Evolutionary conservation across 2,329 filamentous ascomycete species (phyloP), one percentile per base, ranked within the genome.

Genomic region (Simplicillium aogashimaense): DNA sequence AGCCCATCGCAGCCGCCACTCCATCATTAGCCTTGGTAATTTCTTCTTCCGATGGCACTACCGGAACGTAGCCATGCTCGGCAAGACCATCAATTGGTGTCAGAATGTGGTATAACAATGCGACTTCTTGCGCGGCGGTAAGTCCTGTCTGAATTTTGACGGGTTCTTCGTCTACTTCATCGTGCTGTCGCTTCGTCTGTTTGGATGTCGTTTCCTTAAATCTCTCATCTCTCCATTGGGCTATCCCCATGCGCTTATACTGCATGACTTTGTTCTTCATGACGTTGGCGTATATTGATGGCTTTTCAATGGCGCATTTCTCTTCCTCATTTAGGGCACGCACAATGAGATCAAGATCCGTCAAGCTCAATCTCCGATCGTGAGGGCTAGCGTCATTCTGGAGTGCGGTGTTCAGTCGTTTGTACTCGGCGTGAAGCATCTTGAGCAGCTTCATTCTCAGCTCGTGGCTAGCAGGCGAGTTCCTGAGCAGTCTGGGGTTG

Each of bases 231-330:
- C 76, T 74, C 86, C 89, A 97, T 36, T 85, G 74, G 3, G 72
- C 68, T 3, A 77, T 54, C 1, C 67, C 69, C 83, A 94, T 89
- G 45, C 82, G 83, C 53, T 83, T 86, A 54, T 88, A 79, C 34
- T 71, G 70, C 50, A 83, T 72, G 43, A 97, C 82, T 29, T 79
- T 79, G 48, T 87, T 84, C 55, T 89, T 94, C 57, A 97, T 78
- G 18, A 88, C 68, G 51, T 94, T 95, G 7, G 74, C 68, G 53
- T 98, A 98, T 20, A 97, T 77, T 0, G 72, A 61, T 2, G 72
- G 64, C 44, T 81, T 81, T 13, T 81, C 77, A 11, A 68, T 69
- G 1, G 88, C 88, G 7, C 78, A 66, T 29, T 75, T 75, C 55
- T 94, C 80, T 61, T 98, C 94, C 44, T 89, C 78, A 48, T 90